Conservation (phyloP, 108 stramenopile species). For the Stephanodiscus triporus region DNA sequence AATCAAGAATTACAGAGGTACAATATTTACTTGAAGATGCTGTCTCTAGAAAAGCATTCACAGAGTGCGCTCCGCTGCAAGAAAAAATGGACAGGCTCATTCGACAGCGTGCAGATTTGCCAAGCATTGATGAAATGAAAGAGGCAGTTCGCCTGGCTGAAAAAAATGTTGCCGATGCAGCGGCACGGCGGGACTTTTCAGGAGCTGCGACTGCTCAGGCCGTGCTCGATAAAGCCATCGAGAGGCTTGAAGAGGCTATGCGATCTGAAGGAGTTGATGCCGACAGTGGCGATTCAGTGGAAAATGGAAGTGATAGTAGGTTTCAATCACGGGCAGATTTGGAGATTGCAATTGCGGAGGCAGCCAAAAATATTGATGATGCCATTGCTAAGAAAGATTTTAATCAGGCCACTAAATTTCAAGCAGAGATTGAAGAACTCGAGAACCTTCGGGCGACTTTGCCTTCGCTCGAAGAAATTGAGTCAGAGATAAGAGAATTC, state of each 20-base stretch:
- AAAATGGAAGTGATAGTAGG: neutral
- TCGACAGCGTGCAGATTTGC: slow-evolving; percentile 64
- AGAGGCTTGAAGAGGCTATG: slow-evolving; percentile 54
- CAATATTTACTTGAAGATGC: slow-evolving; percentile 68
- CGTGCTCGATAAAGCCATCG: slow-evolving; percentile 61
- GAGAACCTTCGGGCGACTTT: slow-evolving; percentile 65
- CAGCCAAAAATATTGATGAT: slow-evolving; percentile 49
- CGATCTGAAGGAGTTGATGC: slow-evolving; percentile 32
- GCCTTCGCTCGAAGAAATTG: slow-evolving; percentile 76
- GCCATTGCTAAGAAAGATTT: slow-evolving; percentile 73
- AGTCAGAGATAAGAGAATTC: slow-evolving; percentile 37
- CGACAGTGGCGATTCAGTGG: neutral
- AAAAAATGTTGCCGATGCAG: slow-evolving; percentile 63
- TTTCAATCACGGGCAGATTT: slow-evolving; percentile 75
- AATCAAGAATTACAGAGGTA: slow-evolving; percentile 63
- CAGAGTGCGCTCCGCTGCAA: slow-evolving; percentile 78
- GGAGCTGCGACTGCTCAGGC: slow-evolving; percentile 68
- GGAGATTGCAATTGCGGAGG: slow-evolving; percentile 60
- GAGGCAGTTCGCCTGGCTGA: slow-evolving; percentile 63
- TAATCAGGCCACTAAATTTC: slow-evolving; percentile 55
- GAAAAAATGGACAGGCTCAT: slow-evolving; percentile 66
- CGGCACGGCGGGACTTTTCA: slow-evolving; percentile 71
- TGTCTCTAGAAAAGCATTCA: slow-evolving; percentile 67
- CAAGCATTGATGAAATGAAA: slow-evolving; percentile 77
- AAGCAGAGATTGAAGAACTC: slow-evolving; percentile 64